A percentile compares a stretch with the other conserved stretches of the same genome.
Evolutionary conservation across 1,139 yeast genomes (phyloP).

Genomic region (Nadsonia starkeyi-henricii): DNA sequence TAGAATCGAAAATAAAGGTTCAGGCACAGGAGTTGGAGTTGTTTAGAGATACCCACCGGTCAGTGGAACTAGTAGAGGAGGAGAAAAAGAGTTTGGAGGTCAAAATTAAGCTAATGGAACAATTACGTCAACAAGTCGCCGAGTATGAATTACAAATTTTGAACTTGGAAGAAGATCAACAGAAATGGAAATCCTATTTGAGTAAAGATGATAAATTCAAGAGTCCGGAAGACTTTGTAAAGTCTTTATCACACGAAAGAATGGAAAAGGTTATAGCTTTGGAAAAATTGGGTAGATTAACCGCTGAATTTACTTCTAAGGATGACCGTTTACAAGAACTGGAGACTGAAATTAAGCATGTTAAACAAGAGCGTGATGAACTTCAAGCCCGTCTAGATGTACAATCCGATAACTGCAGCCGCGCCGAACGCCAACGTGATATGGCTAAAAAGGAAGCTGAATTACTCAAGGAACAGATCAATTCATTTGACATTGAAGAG

Average conservation of each 20-base stretch:
- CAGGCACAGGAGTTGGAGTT: constrained; percentile 34
- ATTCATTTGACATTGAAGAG: constrained; percentile 25
- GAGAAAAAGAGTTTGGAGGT: constrained; percentile 33
- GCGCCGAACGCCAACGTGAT: constrained; percentile 40
- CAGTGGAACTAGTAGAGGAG: constrained; percentile 38
- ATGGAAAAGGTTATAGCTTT: constrained; percentile 21
- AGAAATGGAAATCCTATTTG: constrained; percentile 24
- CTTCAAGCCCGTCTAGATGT: constrained; percentile 21
- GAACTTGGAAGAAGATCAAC: constrained; percentile 31
- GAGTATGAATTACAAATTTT: constrained; percentile 41
- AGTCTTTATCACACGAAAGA: constrained; percentile 20
- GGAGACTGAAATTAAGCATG: constrained; percentile 21
- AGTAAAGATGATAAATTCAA: constrained; percentile 18
- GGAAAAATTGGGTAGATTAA: constrained; percentile 22
- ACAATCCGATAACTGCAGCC: constrained; percentile 25
- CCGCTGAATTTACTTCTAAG: constrained; percentile 20
- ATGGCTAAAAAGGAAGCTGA: constrained; percentile 50
- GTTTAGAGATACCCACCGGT: constrained; percentile 29
- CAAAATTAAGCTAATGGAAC: constrained; percentile 31
- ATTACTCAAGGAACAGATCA: constrained; percentile 38
- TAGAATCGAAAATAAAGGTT: constrained; percentile 38
- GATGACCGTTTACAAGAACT: constrained; percentile 19
- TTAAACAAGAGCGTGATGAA: constrained; percentile 26
- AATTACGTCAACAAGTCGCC: constrained; percentile 34
- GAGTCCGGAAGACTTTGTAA: constrained; percentile 23